These are phyloP conservation scores for Tulasnella sp. DNA, from an alignment of 768 basidiomycete species.

Conservation along the genomic window DNA sequence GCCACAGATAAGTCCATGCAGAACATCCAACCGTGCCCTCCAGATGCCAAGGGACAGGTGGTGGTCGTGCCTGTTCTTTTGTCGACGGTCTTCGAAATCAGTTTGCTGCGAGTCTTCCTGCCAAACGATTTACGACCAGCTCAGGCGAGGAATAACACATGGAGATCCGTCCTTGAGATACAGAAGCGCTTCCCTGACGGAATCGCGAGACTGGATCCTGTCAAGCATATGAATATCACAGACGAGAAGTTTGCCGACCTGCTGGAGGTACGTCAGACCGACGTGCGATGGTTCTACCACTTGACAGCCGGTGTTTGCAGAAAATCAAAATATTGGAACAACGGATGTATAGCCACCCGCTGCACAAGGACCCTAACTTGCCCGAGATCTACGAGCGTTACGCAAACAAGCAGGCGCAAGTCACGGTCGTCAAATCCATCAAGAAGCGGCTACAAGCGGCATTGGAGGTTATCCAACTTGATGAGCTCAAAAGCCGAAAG, in stretches of 20 bases:
- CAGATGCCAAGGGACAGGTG: slow-evolving; percentile 62
- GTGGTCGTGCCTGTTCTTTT: slow-evolving; percentile 82
- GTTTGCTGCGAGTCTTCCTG: slow-evolving; percentile 72
- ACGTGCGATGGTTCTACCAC: neutral
- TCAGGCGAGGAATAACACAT: slow-evolving; percentile 63
- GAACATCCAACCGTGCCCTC: slow-evolving; percentile 57
- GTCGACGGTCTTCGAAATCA: slow-evolving; percentile 74
- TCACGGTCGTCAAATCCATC: slow-evolving; percentile 56
- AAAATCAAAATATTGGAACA: slow-evolving; percentile 88
- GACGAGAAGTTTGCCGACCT: slow-evolving; percentile 86
- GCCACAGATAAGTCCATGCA: slow-evolving; percentile 43
- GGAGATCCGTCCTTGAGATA: slow-evolving; percentile 88
- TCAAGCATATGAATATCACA: slow-evolving; percentile 90
- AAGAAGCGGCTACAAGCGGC: slow-evolving; percentile 83
- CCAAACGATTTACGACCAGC: slow-evolving; percentile 81
- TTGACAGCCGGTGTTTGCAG: slow-evolving; percentile 30
- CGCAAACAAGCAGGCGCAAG: slow-evolving; percentile 57
- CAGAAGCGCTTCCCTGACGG: slow-evolving; percentile 81
- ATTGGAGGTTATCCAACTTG: slow-evolving; percentile 85
- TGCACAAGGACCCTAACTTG: slow-evolving; percentile 67
- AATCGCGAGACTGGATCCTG: slow-evolving; percentile 74
- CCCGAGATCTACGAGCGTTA: slow-evolving; percentile 73
- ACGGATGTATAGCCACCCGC: slow-evolving; percentile 63
- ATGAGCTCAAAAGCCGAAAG: slow-evolving; percentile 91
- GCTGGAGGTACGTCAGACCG: slow-evolving; percentile 45